Conservation (phyloP, 148 eudicot genomes). For the Chenopodium quinoa region DNA sequence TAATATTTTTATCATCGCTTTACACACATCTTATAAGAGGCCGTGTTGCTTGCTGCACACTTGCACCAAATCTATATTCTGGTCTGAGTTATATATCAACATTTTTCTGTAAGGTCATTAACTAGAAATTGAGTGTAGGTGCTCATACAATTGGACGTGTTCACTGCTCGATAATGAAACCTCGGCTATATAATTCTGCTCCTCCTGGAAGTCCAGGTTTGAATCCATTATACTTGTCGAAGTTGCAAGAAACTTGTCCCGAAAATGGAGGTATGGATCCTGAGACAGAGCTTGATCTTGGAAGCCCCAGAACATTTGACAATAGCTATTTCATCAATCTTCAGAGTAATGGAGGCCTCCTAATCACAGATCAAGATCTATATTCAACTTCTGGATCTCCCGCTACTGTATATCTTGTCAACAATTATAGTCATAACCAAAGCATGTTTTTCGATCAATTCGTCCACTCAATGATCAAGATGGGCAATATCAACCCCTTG, state of each 20-base stretch:
- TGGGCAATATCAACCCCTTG: slow-evolving; percentile 1
- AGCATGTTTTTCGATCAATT: neutral
- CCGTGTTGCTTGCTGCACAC: too few relatives aligned
- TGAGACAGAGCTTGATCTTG: neutral
- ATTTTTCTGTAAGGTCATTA: neutral
- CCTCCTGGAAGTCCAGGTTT: neutral
- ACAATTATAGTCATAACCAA: neutral
- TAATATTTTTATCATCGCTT: too few relatives aligned
- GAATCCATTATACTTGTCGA: neutral
- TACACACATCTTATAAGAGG: too few relatives aligned
- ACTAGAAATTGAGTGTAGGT: neutral
- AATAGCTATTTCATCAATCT: neutral
- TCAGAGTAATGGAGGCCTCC: neutral
- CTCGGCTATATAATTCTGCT: neutral
- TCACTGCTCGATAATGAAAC: neutral
- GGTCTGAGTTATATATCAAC: too few relatives aligned
- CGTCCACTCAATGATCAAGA: neutral
- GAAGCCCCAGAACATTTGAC: slow-evolving; percentile 1
- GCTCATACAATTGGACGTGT: neutral
- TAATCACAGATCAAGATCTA: neutral
- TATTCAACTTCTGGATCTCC: neutral
- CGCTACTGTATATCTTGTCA: neutral
- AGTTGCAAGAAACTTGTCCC: neutral
- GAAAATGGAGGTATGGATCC: neutral
- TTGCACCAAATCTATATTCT: too few relatives aligned